Base-by-base conservation (phyloP, 495 filamentous ascomycete species). In the Penicillium canescens region DNA sequence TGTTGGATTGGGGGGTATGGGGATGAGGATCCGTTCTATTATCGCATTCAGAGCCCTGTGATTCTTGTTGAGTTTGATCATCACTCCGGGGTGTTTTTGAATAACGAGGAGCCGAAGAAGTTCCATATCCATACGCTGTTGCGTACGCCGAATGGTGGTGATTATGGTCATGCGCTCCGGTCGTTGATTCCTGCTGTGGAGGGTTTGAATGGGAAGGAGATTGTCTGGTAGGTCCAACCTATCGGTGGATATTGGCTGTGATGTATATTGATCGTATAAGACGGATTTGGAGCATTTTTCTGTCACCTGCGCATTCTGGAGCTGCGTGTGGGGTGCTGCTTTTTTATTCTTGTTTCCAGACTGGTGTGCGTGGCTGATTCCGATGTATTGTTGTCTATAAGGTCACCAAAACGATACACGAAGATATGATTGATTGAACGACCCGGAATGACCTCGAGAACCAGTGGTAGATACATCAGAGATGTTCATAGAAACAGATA, bases 51-150 rank as follows among this genome's bases (percentile, higher is more conserved):
- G 69, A 89, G 81, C 57, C 87, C 87, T 0, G 85, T 91, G 1
- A 71, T 89, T 12, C 68, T 90, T 33, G 71, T 85, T 42, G 89
- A 91, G 76, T 87, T 92, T 66, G 89, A 92, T 62, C 86, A 89
- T 61, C 89, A 92, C 62, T 89, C 84, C 9, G 88, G 88, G 4
- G 88, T 91, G 9, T 92, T 90, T 57, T 70, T 92, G 67, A 83
- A 79, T 1, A 92, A 91, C 58, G 75, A 78, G 56, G 77, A 84
- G 65, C 88, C 88, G 12, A 83, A 83, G 54, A 88, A 87, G 71
- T 92, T 87, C 57, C 88, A 91, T 64, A 86, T 87, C 34, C 88
- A 92, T 65, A 90, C 88, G 0, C 65, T 88, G 54, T 62, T 88
- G 60, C 64, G 88, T 50, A 82, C 83, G 39, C 88, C 88, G 33